phyloP scores from a whole-genome alignment of 306 rosid genomes.

The Oxytropis ochrocephala region DNA sequence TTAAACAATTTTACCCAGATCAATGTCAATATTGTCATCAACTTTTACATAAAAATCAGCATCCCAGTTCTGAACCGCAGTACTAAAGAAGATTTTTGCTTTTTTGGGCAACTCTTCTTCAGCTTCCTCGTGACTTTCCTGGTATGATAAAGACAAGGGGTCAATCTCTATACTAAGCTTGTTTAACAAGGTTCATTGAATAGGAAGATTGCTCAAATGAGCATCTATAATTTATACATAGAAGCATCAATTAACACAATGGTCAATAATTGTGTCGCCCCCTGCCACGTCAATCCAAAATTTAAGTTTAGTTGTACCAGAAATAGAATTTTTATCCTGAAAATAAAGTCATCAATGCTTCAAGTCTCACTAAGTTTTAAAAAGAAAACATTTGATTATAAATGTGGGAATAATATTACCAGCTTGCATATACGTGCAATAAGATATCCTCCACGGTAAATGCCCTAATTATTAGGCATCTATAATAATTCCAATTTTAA shows the following conservation, averaged over 20 bases:
- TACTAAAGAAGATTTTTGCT: conserved; percentile 79
- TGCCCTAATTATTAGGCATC: not conserved
- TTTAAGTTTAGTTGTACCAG: not conserved
- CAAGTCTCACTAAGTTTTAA: not conserved
- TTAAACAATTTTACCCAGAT: conserved; percentile 59
- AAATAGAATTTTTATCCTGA: not conserved
- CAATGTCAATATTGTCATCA: conserved; percentile 70
- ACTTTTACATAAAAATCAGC: conserved; percentile 96
- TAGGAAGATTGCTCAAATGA: conserved; percentile 16
- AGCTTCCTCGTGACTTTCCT: conserved; percentile 99
- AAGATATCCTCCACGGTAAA: not conserved
- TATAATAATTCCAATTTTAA: not conserved
- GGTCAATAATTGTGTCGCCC: not conserved
- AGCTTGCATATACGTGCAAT: conserved; percentile 2
- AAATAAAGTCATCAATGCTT: not conserved
- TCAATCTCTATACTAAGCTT: conserved; percentile 16
- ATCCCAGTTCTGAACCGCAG: conserved; percentile 95
- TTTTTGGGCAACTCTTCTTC: conserved; percentile 91
- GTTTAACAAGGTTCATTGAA: not conserved
- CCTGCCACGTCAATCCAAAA: not conserved
- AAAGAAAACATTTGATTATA: not conserved
- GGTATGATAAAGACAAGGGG: conserved; percentile 24
- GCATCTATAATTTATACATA: not conserved
- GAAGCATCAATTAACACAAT: not conserved
- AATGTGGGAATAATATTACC: not conserved